Conservation (phyloP, 208 protist species). For the Crithidia bombi region DNA sequence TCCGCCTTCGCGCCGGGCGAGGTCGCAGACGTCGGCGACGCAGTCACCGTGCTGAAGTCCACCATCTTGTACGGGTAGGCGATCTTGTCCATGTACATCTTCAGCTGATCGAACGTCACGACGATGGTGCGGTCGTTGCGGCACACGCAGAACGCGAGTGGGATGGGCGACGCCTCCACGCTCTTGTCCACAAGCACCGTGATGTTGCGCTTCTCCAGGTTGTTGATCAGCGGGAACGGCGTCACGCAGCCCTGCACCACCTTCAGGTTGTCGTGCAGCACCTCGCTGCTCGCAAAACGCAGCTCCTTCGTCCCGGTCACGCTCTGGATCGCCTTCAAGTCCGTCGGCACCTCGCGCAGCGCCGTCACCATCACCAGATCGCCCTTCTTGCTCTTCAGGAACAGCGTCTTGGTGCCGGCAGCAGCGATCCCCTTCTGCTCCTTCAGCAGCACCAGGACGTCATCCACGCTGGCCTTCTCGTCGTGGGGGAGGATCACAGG, state of each 20-base stretch:
- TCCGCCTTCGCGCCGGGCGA: conserved; percentile 30
- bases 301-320: conserved; percentile 73
- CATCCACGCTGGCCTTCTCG: conserved; percentile 76
- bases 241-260: conserved; percentile 84
- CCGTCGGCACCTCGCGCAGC: conserved; percentile 68
- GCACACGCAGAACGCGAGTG: conserved; percentile 81
- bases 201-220: conserved; percentile 62
- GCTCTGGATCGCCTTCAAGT: conserved; percentile 82
- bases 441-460: conserved; percentile 29
- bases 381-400: conserved; percentile 92
- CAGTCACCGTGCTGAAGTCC: conserved; percentile 51
- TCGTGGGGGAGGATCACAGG: conserved; percentile 70
- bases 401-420: conserved; percentile 85
- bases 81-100: conserved; percentile 65
- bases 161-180: conserved; percentile 38
- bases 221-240: conserved; percentile 87
- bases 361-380: conserved; percentile 84
- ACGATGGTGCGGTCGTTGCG: conserved; percentile 85
- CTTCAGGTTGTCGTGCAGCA: conserved; percentile 63
- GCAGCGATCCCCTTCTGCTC: conserved; percentile 5
- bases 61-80: conserved; percentile 71
- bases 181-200: conserved; percentile 80
- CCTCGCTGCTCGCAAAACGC: conserved; percentile 77
- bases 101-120: conserved; percentile 67
- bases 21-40: conserved; percentile 22